Evolutionary conservation across 2,329 filamentous ascomycete genomes (phyloP).

Genomic region (Colletotrichum lupini): DNA sequence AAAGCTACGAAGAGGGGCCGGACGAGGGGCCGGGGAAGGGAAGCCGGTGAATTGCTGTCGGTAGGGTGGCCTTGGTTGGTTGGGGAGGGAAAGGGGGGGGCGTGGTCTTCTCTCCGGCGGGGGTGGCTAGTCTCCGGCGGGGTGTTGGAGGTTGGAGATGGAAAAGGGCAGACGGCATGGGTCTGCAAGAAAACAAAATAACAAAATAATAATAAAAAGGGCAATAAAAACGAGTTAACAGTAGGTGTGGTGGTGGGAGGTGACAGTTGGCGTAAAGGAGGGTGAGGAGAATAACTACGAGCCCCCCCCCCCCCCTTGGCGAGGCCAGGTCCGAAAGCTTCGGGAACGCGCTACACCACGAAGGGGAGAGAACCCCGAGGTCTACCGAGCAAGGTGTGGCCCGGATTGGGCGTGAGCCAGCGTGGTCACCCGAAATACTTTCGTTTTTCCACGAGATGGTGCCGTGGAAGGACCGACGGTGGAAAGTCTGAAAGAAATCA

Average conservation of each 20-base stretch:
- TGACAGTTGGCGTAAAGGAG: conserved; percentile 18
- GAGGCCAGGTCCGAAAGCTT: not conserved
- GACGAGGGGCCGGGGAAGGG: conserved; percentile 17
- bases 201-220: not conserved
- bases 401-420: not conserved
- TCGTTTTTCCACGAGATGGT: conserved; percentile 24
- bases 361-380: conserved; percentile 10
- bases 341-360: conserved; percentile 6
- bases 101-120: not conserved
- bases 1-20: conserved; percentile 21
- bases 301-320: not conserved
- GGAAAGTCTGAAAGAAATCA: not conserved
- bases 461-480: conserved; percentile 30
- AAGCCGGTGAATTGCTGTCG: conserved; percentile 15
- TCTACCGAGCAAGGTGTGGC: conserved; percentile 10
- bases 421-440: not conserved
- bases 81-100: not conserved
- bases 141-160: not conserved
- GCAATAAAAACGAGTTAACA: not conserved
- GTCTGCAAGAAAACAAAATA: not conserved
- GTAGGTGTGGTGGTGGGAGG: not conserved
- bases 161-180: not conserved
- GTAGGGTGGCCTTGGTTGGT: not conserved
- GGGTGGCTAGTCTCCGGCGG: too few species aligned
- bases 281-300: not conserved